A percentile compares a stretch with the other conserved stretches of the same genome.
Conservation (phyloP, 805 yeast genomes). For the Candida wancherniae region DNA sequence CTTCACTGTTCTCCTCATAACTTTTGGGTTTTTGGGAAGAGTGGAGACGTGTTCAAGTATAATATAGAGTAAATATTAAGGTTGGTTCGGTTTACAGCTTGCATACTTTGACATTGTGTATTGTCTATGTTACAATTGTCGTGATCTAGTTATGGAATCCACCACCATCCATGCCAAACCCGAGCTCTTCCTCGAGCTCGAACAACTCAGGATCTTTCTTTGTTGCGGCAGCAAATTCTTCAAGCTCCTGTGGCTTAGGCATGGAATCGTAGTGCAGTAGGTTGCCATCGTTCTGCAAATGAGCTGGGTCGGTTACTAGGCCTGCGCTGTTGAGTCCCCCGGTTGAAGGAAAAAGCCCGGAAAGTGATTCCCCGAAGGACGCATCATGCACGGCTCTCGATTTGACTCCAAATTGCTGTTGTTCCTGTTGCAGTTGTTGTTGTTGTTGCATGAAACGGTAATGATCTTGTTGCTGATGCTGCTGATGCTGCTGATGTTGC, state of each 20-base stretch:
- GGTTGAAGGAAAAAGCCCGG: conserved; percentile 13
- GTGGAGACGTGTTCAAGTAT: conserved; percentile 38
- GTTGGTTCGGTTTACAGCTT: too few species aligned
- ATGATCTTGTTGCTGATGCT: conserved; percentile 5
- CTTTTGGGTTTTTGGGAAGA: conserved; percentile 37
- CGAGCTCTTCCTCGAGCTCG: conserved; percentile 40
- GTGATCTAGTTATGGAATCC: conserved; percentile 5
- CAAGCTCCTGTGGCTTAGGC: conserved; percentile 43
- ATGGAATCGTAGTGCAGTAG: conserved; percentile 31
- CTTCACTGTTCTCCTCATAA: conserved; percentile 23
- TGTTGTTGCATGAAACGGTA: conserved; percentile 10
- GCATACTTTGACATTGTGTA: not conserved
- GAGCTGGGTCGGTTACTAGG: conserved; percentile 20
- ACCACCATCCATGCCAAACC: conserved; percentile 41
- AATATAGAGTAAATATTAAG: conserved; percentile 12
- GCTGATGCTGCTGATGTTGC: conserved; percentile 9
- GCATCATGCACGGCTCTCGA: conserved; percentile 3
- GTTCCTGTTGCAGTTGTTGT: conserved; percentile 7
- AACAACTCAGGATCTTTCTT: conserved; percentile 26
- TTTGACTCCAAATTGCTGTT: conserved; percentile 3
- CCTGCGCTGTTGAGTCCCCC: conserved; percentile 18
- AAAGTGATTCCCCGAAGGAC: conserved; percentile 6
- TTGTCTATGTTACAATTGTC: not conserved
- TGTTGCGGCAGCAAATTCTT: conserved; percentile 28
- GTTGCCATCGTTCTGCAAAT: conserved; percentile 17